A percentile compares a stretch with the other conserved stretches of the same genome.
Conservation (phyloP, 1,139 yeast genomes). For the Pichia sp. region DNA sequence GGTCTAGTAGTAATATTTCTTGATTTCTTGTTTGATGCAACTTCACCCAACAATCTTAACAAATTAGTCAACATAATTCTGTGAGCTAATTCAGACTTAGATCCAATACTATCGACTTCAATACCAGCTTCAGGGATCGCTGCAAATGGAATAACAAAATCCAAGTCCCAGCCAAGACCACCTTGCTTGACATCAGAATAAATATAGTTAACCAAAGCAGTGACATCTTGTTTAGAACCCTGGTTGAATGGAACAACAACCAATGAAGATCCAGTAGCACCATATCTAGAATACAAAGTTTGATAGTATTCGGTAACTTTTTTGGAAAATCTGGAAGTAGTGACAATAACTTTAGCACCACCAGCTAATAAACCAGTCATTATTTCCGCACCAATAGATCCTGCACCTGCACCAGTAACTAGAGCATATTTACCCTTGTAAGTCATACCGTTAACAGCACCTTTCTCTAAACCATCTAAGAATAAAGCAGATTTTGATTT, state of each 20-base stretch:
- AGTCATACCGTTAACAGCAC: slow-evolving; percentile 88
- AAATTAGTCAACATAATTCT: slow-evolving; percentile 96
- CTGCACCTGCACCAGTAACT: slow-evolving; percentile 98
- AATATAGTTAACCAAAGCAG: slow-evolving; percentile 75
- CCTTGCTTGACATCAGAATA: slow-evolving; percentile 77
- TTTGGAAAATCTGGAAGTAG: slow-evolving; percentile 92
- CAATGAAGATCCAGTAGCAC: slow-evolving; percentile 85
- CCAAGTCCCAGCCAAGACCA: slow-evolving; percentile 97
- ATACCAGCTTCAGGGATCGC: slow-evolving; percentile 98
- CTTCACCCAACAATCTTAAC: slow-evolving; percentile 84
- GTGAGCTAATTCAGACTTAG: slow-evolving; percentile 95
- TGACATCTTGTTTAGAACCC: slow-evolving; percentile 92
- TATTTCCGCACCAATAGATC: slow-evolving; percentile 96
- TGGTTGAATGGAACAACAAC: slow-evolving; percentile 98
- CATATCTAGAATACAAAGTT: slow-evolving; percentile 82
- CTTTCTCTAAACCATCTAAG: slow-evolving; percentile 85
- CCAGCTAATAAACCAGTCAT: slow-evolving; percentile 92
- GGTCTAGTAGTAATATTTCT: slow-evolving; percentile 88
- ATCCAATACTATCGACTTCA: slow-evolving; percentile 86
- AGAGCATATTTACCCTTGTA: slow-evolving; percentile 85
- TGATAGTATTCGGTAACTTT: slow-evolving; percentile 94
- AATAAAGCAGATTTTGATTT: slow-evolving; percentile 67
- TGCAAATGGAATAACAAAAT: slow-evolving; percentile 92
- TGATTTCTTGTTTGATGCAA: slow-evolving; percentile 71
- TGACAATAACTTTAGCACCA: slow-evolving; percentile 95